Conservation (phyloP, 257 asterid genomes). For the Dorcoceras hygrometricum region DNA sequence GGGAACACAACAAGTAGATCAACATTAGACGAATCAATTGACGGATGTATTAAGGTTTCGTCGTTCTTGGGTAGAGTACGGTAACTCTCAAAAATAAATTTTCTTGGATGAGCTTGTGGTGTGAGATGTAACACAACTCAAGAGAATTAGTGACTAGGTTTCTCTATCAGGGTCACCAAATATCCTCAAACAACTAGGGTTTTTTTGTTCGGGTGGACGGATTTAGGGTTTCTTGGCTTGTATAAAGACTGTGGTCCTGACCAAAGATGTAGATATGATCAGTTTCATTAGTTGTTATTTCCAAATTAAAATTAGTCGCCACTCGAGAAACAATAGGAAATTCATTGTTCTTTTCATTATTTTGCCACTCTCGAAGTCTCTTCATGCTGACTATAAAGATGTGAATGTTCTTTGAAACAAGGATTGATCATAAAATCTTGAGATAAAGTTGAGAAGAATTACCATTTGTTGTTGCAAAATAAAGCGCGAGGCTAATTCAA, state of each 20-base stretch:
- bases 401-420: not conserved
- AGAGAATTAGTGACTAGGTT: not conserved
- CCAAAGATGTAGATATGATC: slow-evolving; percentile 4
- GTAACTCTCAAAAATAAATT: too few species aligned
- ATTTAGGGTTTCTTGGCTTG: slow-evolving; percentile 39
- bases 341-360: not conserved
- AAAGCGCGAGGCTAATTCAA: not conserved
- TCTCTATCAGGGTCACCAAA: slow-evolving; percentile 19
- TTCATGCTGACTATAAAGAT: not conserved
- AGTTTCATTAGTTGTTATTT: not conserved
- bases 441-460: not conserved
- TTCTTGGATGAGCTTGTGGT: too few species aligned
- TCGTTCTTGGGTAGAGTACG: too few species aligned
- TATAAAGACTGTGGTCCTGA: slow-evolving; percentile 26
- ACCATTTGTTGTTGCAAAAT: not conserved
- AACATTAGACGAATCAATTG: too few species aligned
- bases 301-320: too few species aligned
- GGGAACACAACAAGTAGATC: too few species aligned
- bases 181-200: slow-evolving; percentile 35
- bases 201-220: slow-evolving; percentile 16
- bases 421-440: slow-evolving; percentile 1
- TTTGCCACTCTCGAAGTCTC: slow-evolving; percentile 11
- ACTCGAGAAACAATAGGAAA: not conserved
- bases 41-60: too few species aligned
- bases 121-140: too few species aligned